Evolutionary conservation across 179 eudicot genomes (phyloP).

Genomic region (Spinacia oleracea): DNA sequence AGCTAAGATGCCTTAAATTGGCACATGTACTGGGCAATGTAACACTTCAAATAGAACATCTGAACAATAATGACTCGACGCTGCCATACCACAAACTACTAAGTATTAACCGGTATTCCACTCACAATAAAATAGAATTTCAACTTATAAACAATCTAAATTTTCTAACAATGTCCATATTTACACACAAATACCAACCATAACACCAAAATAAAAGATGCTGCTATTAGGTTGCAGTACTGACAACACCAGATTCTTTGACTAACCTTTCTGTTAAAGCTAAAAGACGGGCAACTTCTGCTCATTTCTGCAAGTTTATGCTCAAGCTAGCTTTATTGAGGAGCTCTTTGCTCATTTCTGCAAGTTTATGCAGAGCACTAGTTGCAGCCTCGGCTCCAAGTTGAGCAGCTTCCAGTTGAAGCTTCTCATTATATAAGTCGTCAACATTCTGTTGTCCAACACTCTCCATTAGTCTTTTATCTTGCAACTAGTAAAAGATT

Average conservation of each 20-base stretch:
- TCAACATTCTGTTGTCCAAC: conserved; percentile 42
- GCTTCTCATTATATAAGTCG: conserved; percentile 67
- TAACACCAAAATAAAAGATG: too few species aligned
- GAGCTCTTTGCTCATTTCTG: conserved; percentile 66
- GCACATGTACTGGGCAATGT: too few species aligned
- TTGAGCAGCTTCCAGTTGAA: conserved; percentile 74
- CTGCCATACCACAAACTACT: neutral
- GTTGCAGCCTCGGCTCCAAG: conserved; percentile 88
- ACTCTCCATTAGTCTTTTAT: too few species aligned
- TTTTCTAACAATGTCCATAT: neutral
- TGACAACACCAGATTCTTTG: conserved; percentile 54
- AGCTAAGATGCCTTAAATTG: neutral
- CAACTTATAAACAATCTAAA: neutral
- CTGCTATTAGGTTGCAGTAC: conserved; percentile 20
- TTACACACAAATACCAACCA: conserved; percentile 2
- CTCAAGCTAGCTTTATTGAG: conserved; percentile 50
- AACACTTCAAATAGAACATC: too few species aligned
- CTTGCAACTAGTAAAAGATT: too few species aligned
- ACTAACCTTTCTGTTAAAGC: conserved; percentile 60
- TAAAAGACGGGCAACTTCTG: conserved; percentile 69
- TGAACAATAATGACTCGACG: too few species aligned
- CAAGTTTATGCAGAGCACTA: conserved; percentile 65
- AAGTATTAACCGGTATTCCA: too few species aligned
- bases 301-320: conserved; percentile 42
- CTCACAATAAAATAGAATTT: too few species aligned